Evolutionary conservation across 306 rosid species (phyloP).

Genomic region (Dalbergia cultrata): DNA sequence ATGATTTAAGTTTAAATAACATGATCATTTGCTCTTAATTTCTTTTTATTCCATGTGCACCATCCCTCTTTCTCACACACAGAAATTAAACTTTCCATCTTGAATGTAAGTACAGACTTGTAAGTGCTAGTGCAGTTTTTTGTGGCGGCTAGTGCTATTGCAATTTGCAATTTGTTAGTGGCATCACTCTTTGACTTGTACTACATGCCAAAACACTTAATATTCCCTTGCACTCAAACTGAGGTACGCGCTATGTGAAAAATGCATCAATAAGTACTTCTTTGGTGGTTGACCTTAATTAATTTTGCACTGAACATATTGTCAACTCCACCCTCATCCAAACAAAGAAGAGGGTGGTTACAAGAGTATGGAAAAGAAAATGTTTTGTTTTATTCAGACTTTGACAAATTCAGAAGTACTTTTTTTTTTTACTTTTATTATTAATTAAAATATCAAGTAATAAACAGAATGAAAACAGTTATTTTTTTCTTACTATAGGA

Average conservation of each 20-base stretch:
- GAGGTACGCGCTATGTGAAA: constrained; percentile 30
- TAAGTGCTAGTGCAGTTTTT: not conserved
- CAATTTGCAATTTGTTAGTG: constrained; percentile 33
- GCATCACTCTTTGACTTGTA: constrained; percentile 36
- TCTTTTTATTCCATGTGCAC: constrained; percentile 7
- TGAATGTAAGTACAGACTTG: not conserved
- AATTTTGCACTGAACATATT: constrained; percentile 27
- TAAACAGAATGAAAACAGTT: too few relatives aligned
- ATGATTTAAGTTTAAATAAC: too few relatives aligned
- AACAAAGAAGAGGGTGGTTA: not conserved
- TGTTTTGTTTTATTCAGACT: too few relatives aligned
- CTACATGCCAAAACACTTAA: constrained; percentile 18
- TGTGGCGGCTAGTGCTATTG: not conserved
- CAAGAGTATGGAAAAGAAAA: not conserved
- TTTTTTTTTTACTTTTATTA: too few relatives aligned
- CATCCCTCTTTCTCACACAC: constrained; percentile 2
- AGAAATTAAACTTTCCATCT: constrained; percentile 13
- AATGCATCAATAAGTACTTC: not conserved
- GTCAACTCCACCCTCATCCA: constrained; percentile 44
- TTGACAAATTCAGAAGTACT: too few relatives aligned
- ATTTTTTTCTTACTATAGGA: too few relatives aligned
- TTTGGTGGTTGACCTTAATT: constrained; percentile 39
- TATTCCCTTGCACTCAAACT: not conserved
- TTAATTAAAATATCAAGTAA: too few relatives aligned
- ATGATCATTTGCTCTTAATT: not conserved